Conservation (phyloP, 1,139 yeast species). For the Lizanozyma gosingica region DNA sequence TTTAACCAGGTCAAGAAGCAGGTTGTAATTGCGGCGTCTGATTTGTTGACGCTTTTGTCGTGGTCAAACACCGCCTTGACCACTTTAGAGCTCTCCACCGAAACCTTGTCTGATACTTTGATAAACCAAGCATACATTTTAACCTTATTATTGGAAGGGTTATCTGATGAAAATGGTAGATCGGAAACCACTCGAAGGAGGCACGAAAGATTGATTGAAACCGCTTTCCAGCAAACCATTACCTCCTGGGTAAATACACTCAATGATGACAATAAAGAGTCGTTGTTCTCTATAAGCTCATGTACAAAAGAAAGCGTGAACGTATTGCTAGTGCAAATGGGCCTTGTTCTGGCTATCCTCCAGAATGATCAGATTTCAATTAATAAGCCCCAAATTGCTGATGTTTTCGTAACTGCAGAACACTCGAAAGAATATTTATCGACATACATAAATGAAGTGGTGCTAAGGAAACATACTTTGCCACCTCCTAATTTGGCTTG, state of each 20-base stretch:
- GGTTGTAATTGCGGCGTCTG: conserved; percentile 41
- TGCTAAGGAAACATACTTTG: conserved; percentile 17
- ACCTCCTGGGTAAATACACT: background rate
- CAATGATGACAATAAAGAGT: background rate
- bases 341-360: background rate
- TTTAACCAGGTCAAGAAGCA: conserved; percentile 21
- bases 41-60: conserved; percentile 44
- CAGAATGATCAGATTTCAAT: conserved; percentile 32
- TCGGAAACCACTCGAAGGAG: background rate
- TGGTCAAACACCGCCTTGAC: conserved; percentile 41
- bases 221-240: background rate
- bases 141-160: background rate
- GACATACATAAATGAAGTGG: conserved; percentile 10
- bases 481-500: conserved; percentile 13
- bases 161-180: background rate
- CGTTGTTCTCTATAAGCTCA: background rate
- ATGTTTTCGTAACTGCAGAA: conserved; percentile 12
- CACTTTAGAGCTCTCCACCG: conserved; percentile 15
- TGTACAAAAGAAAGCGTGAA: background rate
- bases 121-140: background rate
- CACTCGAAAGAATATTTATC: conserved; percentile 7
- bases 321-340: background rate
- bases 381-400: conserved; percentile 31
- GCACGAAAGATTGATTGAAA: background rate
- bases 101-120: background rate